phyloP scores from a whole-genome alignment of 2,329 filamentous ascomycete genomes.

The Knoxdaviesia proteae region DNA sequence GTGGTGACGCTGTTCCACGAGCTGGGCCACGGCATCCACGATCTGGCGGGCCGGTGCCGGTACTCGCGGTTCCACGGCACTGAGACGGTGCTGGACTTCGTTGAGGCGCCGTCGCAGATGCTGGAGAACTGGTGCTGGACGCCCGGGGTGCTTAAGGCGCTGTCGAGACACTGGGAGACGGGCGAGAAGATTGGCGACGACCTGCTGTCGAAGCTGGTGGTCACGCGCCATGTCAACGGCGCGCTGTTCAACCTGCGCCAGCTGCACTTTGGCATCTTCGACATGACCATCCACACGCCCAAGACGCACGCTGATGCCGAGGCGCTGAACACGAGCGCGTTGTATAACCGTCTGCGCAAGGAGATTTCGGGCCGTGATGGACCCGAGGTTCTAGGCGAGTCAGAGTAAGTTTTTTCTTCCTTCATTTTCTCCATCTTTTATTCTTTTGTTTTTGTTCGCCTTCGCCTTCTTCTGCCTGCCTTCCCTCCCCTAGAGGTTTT shows the following conservation, averaged over 20 bases:
- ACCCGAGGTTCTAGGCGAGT: slow-evolving; percentile 42
- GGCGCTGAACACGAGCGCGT: slow-evolving; percentile 38
- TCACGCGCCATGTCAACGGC: slow-evolving; percentile 63
- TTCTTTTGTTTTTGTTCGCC: no score
- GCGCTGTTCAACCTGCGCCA: slow-evolving; percentile 61
- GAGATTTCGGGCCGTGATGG: slow-evolving; percentile 57
- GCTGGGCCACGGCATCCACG: slow-evolving; percentile 50
- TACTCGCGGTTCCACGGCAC: slow-evolving; percentile 51
- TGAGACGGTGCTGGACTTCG: slow-evolving; percentile 44
- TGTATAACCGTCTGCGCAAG: slow-evolving; percentile 53
- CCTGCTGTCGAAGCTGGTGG: slow-evolving; percentile 52
- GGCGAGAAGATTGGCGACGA: slow-evolving; percentile 52
- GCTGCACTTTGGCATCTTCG: slow-evolving; percentile 63
- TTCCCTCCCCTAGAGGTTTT: neutral
- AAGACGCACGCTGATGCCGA: slow-evolving; percentile 47
- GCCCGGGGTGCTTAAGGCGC: slow-evolving; percentile 37
- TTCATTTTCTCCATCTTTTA: no score
- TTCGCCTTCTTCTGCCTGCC: neutral
- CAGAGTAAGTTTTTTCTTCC: slow-evolving; percentile 19
- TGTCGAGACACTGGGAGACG: slow-evolving; percentile 56
- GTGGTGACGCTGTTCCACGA: slow-evolving; percentile 70
- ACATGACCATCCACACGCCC: slow-evolving; percentile 63
- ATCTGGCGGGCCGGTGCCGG: slow-evolving; percentile 39
- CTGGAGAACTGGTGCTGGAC: slow-evolving; percentile 61
- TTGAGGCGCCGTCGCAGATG: slow-evolving; percentile 54